Conservation (phyloP, 2,329 filamentous ascomycete species). For the Ramularia endophylla region DNA sequence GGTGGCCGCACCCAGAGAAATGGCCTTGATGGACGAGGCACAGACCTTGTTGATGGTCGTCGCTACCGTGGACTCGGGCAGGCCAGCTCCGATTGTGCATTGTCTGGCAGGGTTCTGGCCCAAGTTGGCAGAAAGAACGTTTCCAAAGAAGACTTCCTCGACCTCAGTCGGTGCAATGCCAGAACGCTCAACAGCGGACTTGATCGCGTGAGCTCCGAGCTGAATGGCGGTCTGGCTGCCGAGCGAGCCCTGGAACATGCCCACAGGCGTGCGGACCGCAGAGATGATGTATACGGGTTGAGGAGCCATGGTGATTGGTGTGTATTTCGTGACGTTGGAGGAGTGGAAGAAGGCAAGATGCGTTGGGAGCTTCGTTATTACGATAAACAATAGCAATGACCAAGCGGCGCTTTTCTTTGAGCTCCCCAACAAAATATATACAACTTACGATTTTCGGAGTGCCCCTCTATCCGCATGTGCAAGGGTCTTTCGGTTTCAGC, state of each 20-base stretch:
- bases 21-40: conserved; percentile 88
- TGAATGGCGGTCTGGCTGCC: conserved; percentile 81
- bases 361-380: too few species aligned
- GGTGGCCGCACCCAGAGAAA: conserved; percentile 90
- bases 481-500: too few species aligned
- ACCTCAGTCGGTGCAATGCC: conserved; percentile 84
- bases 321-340: background rate
- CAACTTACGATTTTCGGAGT: too few species aligned
- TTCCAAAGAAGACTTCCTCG: conserved; percentile 96
- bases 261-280: conserved; percentile 68
- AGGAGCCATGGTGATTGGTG: conserved; percentile 61
- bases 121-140: conserved; percentile 92
- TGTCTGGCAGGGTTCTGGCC: conserved; percentile 96
- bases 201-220: conserved; percentile 81
- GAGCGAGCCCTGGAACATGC: conserved; percentile 89
- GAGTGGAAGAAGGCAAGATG: too few species aligned
- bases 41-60: conserved; percentile 99
- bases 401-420: too few species aligned
- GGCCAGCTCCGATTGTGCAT: conserved; percentile 83
- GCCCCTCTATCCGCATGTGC: too few species aligned
- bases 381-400: too few species aligned
- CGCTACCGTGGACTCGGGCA: conserved; percentile 70
- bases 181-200: conserved; percentile 76
- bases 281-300: conserved; percentile 96
- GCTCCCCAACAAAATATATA: too few species aligned